These are phyloP conservation scores for Domatiomyces globalis DNA, from an alignment of 2,329 filamentous ascomycete genomes.

Conservation along the genomic window DNA sequence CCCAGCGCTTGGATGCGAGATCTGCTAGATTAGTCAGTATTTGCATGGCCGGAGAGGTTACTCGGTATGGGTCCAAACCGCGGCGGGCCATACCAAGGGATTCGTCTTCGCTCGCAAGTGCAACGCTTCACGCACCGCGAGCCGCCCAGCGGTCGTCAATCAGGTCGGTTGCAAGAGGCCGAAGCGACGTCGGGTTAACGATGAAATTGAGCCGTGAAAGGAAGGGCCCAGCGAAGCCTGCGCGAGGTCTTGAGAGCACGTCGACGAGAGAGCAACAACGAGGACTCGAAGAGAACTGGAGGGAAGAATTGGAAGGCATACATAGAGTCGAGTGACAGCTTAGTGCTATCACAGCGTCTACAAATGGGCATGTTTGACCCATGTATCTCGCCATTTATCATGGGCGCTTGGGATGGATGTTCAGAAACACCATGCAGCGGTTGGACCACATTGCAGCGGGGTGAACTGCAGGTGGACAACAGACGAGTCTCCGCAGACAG, in stretches of 20 bases:
- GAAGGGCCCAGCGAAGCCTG: constrained; percentile 16
- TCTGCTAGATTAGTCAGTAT: not conserved
- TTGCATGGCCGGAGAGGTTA: not conserved
- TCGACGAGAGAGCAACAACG: constrained; percentile 4
- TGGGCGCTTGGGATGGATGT: not conserved
- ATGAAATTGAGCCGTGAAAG: not conserved
- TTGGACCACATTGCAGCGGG: not conserved
- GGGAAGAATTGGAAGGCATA: not conserved
- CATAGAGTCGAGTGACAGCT: not conserved
- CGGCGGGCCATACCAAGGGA: not conserved
- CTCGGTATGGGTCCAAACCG: too few relatives aligned
- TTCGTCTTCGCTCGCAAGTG: not conserved
- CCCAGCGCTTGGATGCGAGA: not conserved
- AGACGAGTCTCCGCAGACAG: not conserved
- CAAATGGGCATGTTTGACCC: not conserved
- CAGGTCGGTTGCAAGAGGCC: not conserved
- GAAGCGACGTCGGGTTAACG: not conserved
- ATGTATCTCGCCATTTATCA: not conserved
- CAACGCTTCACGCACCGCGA: not conserved
- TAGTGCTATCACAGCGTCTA: not conserved
- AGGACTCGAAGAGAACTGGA: not conserved
- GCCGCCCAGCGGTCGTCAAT: not conserved
- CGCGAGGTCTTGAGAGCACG: constrained; percentile 9
- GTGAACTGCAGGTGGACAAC: not conserved
- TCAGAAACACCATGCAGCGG: not conserved